phyloP scores from a whole-genome alignment of 176 grass and related monocot species.

The Avena sativa region DNA sequence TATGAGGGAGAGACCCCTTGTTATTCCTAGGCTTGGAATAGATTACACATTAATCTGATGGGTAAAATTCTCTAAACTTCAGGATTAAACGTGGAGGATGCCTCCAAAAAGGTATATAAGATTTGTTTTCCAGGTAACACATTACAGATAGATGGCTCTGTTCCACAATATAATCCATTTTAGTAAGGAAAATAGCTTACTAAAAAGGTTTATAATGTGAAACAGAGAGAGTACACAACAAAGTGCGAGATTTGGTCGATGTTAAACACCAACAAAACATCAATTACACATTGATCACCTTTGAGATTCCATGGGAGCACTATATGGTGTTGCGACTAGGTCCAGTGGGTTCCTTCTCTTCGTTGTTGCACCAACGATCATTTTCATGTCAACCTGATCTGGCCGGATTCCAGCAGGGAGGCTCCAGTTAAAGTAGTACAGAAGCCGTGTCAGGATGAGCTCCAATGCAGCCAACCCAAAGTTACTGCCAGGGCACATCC shows the following conservation, averaged over 20 bases:
- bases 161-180: too few relatives aligned
- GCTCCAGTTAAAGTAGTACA: constrained; percentile 52
- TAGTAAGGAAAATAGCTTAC: too few relatives aligned
- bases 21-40: too few relatives aligned
- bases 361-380: not conserved
- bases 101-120: too few relatives aligned
- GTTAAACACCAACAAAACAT: not conserved
- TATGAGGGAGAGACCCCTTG: too few relatives aligned
- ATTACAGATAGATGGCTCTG: too few relatives aligned
- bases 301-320: not conserved
- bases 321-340: not conserved
- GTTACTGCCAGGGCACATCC: constrained; percentile 30
- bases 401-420: not conserved
- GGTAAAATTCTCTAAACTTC: too few relatives aligned
- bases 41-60: too few relatives aligned
- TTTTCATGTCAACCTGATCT: not conserved
- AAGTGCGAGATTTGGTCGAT: not conserved
- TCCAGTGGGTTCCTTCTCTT: not conserved
- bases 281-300: not conserved
- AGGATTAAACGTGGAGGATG: too few relatives aligned
- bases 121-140: too few relatives aligned
- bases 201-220: too few relatives aligned
- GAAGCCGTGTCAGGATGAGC: not conserved
- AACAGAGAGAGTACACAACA: too few relatives aligned
- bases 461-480: constrained; percentile 12